Base-by-base conservation (phyloP, 2,329 filamentous ascomycete species). In the Aureobasidium sp. region DNA sequence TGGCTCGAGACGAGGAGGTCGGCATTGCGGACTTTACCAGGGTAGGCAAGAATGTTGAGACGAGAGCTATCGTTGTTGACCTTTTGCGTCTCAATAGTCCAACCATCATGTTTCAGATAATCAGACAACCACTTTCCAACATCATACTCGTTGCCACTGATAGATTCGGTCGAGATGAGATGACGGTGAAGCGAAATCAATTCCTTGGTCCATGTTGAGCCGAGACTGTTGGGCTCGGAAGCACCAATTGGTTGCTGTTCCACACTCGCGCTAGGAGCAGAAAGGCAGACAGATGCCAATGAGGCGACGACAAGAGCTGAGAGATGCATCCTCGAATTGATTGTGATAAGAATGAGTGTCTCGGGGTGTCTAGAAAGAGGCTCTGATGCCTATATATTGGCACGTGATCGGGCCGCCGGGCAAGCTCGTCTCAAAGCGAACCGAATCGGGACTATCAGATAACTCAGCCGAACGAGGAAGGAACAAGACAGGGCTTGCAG, bases 31-130 rank as follows among this genome's bases (percentile, higher is more conserved):
- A 75, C 73, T 50, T 74, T 71, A 29, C 75, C 75, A 2, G 78
- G 74, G 63, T 83, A 91, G 2, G 91, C 91, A 44, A 92, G 78
- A 53, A 96, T 79, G 69, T 96, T 96, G 78, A 87, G 91, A 45
- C 88, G 81, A 36, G 74, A 71, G 9, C 67, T 68, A 29, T 64
- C 61, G 42, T 75, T 65, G 60, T 75, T 72, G 58, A 77, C 71
- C 71, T 78, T 70, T 68, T 88, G 86, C 62, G 79, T 81, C 67
- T 87, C 81, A 36, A 88, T 85, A 0, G 79, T 83, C 73, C 87
- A 88, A 66, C 83, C 79, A 63, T 81, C 79, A 3, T 74, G 70
- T 62, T 79, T 72, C 6, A 96, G 83, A 69, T 90, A 90, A 1
- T 81, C 75, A 39, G 83, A 78, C 5, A 96, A 80, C 75, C 87